Evolutionary conservation across 106 monocot genomes (phyloP).

Genomic region (Dioscorea zingiberensis): DNA sequence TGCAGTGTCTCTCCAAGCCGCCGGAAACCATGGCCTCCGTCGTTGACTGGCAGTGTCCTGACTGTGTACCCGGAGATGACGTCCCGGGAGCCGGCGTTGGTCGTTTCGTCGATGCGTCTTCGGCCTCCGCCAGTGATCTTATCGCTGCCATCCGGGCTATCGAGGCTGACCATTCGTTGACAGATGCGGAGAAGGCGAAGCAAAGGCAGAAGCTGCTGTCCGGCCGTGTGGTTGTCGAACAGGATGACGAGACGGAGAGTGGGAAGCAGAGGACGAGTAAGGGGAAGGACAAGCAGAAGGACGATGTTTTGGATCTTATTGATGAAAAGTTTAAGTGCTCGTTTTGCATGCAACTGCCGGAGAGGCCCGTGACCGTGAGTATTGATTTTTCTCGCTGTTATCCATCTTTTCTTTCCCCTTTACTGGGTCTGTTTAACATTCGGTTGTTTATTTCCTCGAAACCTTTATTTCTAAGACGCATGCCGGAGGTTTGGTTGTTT

Average conservation of each 20-base stretch:
- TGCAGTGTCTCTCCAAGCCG: slow-evolving; percentile 38
- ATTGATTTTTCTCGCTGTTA: neutral
- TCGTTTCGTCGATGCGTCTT: neutral
- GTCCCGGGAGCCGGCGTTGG: neutral
- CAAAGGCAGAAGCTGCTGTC: slow-evolving; percentile 43
- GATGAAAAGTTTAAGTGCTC: slow-evolving; percentile 50
- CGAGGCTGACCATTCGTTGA: slow-evolving; percentile 41
- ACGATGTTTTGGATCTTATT: slow-evolving; percentile 28
- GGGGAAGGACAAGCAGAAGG: neutral
- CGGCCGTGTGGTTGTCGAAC: slow-evolving; percentile 5
- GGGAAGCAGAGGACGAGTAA: neutral
- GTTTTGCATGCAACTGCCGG: slow-evolving; percentile 62
- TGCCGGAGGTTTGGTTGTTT: neutral
- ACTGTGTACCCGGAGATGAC: slow-evolving; percentile 13
- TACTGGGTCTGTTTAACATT: neutral
- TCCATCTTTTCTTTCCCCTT: neutral
- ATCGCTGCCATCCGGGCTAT: slow-evolving; percentile 35
- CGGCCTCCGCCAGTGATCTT: slow-evolving; percentile 10
- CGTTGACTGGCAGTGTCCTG: slow-evolving; percentile 48
- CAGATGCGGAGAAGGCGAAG: slow-evolving; percentile 58
- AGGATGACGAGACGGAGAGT: neutral
- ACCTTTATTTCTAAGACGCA: neutral
- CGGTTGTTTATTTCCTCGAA: neutral
- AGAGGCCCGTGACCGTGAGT: slow-evolving; percentile 69
- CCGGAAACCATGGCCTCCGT: slow-evolving; percentile 20